Evolutionary conservation across 2,329 filamentous ascomycete species (phyloP).

Genomic region (Fusarium sp.): DNA sequence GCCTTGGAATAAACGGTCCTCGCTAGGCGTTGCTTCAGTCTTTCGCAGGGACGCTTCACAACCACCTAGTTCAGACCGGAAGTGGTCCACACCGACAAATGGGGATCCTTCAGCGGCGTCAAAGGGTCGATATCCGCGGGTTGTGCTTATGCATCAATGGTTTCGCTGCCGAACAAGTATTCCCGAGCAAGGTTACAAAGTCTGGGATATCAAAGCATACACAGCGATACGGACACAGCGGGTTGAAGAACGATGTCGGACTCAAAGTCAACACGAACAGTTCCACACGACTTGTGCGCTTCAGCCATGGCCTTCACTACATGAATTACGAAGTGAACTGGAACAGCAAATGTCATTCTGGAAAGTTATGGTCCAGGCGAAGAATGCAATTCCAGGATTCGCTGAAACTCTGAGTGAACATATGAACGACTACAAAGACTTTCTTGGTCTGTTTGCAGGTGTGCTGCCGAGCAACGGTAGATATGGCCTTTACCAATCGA

Average conservation of each 20-base stretch:
- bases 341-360: slow-evolving; percentile 2
- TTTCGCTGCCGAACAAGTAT: slow-evolving; percentile 6
- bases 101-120: fast-evolving
- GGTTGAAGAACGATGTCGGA: background rate
- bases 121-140: background rate
- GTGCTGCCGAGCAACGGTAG: background rate
- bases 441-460: background rate
- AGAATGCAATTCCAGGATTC: fast-evolving
- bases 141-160: slow-evolving; percentile 2
- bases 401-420: fast-evolving
- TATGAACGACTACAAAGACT: background rate
- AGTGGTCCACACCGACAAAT: background rate
- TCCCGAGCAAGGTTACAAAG: background rate
- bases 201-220: slow-evolving; percentile 1
- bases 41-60: background rate
- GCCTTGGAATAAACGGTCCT: slow-evolving; percentile 1
- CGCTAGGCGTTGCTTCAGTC: background rate
- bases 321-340: background rate
- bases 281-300: background rate
- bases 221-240: background rate
- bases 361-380: background rate
- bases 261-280: slow-evolving; percentile 1
- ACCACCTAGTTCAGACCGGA: fast-evolving
- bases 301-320: background rate
- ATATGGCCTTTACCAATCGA: background rate